A percentile compares a stretch with the other conserved stretches of the same genome.
phyloP scores from a whole-genome alignment of 139 green algal species.

The Micractinium sp. region DNA sequence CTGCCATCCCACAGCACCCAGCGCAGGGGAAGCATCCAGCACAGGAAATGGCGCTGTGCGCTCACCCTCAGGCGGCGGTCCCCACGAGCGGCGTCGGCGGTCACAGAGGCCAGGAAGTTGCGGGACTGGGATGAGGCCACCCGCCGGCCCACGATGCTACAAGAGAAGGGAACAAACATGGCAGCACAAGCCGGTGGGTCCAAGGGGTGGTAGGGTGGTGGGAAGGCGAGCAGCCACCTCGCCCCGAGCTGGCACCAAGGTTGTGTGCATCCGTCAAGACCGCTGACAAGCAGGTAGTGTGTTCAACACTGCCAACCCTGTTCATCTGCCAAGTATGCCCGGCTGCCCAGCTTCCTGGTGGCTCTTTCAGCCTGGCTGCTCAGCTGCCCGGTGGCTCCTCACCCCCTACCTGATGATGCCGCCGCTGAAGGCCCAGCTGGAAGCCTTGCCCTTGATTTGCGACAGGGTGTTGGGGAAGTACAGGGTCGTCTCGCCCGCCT shows the following conservation, averaged over 20 bases:
- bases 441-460: not conserved
- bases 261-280: too few relatives aligned
- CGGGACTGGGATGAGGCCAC: not conserved
- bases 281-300: too few relatives aligned
- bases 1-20: not conserved
- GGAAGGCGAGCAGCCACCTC: not conserved
- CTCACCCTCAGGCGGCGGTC: constrained; percentile 7
- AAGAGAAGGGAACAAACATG: not conserved
- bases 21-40: not conserved
- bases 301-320: too few relatives aligned
- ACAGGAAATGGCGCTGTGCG: too few relatives aligned
- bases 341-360: not conserved
- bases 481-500: not conserved
- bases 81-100: not conserved
- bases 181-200: not conserved
- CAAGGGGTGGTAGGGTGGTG: not conserved
- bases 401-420: constrained; percentile 9
- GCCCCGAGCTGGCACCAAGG: too few relatives aligned
- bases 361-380: not conserved
- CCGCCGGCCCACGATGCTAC: constrained; percentile 21
- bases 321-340: too few relatives aligned
- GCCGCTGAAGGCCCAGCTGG: constrained; percentile 14
- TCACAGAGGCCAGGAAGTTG: constrained; percentile 14
- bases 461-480: constrained; percentile 11
- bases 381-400: not conserved